Conservation (phyloP, 2,329 filamentous ascomycete genomes). For the Neopestalotiopsis sp. region DNA sequence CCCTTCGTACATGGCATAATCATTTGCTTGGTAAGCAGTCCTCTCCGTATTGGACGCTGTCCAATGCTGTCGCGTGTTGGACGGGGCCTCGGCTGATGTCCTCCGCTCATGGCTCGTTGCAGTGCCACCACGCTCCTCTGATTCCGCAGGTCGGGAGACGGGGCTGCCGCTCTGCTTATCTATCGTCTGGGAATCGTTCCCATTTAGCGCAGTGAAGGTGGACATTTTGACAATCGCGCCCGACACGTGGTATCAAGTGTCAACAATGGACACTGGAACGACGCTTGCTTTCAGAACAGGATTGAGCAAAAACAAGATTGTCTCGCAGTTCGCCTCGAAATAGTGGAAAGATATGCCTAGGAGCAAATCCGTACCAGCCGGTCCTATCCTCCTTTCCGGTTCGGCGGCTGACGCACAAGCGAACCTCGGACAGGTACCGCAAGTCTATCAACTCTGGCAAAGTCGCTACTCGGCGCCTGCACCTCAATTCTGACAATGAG, state of each 20-base stretch:
- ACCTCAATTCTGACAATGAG: background rate
- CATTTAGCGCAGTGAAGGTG: conserved; percentile 40
- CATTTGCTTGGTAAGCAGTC: conserved; percentile 44
- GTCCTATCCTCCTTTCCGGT: background rate
- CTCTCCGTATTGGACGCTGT: conserved; percentile 47
- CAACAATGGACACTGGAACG: background rate
- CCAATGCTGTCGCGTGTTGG: conserved; percentile 47
- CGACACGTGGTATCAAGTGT: background rate
- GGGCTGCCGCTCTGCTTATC: conserved; percentile 33
- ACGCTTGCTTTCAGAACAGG: background rate
- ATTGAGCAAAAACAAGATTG: background rate
- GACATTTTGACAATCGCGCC: conserved; percentile 30
- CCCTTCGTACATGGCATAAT: conserved; percentile 47
- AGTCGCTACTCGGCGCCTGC: background rate
- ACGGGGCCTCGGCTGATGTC: conserved; percentile 29
- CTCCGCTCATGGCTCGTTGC: conserved; percentile 32
- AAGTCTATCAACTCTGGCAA: background rate
- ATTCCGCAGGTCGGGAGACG: conserved; percentile 29
- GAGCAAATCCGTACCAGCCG: background rate
- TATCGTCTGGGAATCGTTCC: conserved; percentile 33
- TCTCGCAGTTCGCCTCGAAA: background rate
- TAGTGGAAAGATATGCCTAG: conserved; percentile 15
- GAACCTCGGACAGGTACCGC: background rate
- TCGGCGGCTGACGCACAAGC: conserved; percentile 2
- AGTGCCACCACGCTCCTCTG: conserved; percentile 33